These are phyloP conservation scores for Auriscalpium orientale DNA, from an alignment of 768 basidiomycete species.

Conservation along the genomic window DNA sequence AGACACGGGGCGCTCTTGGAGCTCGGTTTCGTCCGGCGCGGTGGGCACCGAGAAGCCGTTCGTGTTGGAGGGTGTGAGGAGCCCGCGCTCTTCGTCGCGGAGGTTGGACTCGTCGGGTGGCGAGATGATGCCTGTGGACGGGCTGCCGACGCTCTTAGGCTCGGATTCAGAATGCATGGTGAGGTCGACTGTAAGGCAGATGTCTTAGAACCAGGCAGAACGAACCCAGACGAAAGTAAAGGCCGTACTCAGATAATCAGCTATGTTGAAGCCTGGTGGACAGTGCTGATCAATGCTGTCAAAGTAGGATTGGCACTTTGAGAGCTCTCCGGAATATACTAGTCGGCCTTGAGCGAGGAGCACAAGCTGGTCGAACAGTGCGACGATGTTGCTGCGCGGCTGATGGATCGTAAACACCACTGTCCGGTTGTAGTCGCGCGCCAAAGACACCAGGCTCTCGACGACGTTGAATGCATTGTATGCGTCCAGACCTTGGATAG, in stretches of 20 bases:
- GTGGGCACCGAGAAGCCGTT: conserved; percentile 24
- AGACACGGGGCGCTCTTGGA: conserved; percentile 39
- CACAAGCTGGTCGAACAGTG: conserved; percentile 87
- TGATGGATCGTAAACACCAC: conserved; percentile 98
- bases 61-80: conserved; percentile 17
- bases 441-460: conserved; percentile 78
- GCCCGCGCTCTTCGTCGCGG: conserved; percentile 65
- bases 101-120: conserved; percentile 36
- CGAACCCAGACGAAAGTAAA: background rate
- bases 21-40: conserved; percentile 42
- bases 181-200: conserved; percentile 32
- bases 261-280: conserved; percentile 93
- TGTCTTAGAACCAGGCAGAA: background rate
- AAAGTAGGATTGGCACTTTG: conserved; percentile 76
- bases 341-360: conserved; percentile 78
- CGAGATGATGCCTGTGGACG: conserved; percentile 20
- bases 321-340: conserved; percentile 77
- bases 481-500: conserved; percentile 69
- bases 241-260: conserved; percentile 85
- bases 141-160: conserved; percentile 23
- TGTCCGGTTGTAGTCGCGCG: conserved; percentile 84
- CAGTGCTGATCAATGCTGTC: conserved; percentile 72
- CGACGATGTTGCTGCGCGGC: conserved; percentile 94
- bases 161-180: conserved; percentile 39
- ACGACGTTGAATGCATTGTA: conserved; percentile 96